These are phyloP conservation scores for Barnettozyma wickerhamii DNA, from an alignment of 805 yeast genomes.

Conservation along the genomic window DNA sequence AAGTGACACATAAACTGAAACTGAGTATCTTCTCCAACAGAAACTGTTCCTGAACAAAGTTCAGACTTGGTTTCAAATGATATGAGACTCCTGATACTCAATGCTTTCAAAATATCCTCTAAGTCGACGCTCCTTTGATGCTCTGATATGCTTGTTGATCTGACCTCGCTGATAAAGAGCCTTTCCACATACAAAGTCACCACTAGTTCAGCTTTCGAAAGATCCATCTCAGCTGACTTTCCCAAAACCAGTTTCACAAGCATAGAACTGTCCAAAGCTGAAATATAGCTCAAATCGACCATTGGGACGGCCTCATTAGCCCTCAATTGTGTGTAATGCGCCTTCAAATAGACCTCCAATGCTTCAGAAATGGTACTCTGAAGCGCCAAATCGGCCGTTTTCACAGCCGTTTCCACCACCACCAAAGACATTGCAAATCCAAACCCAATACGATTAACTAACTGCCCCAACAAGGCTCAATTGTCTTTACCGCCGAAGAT, in stretches of 20 bases:
- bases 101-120: conserved; percentile 1
- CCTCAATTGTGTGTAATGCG: background rate
- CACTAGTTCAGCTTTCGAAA: conserved; percentile 15
- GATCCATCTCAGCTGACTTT: conserved; percentile 2
- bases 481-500: background rate
- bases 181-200: conserved; percentile 10
- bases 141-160: too few species aligned
- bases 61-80: background rate
- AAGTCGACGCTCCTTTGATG: background rate
- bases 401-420: background rate
- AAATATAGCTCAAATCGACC: conserved; percentile 5
- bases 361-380: background rate
- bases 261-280: conserved; percentile 5
- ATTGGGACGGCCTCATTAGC: background rate
- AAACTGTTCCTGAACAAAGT: background rate
- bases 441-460: background rate
- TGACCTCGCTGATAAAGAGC: conserved; percentile 4
- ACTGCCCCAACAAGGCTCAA: background rate
- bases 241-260: conserved; percentile 5
- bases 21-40: background rate
- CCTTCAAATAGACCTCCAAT: background rate
- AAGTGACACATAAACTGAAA: conserved; percentile 3
- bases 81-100: background rate
- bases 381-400: background rate
- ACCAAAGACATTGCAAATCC: background rate